Percentiles rank a stretch among this genome's conserved stretches.
phyloP scores from a whole-genome alignment of 345 rosid species.

The Eucalyptus lansdowneana region DNA sequence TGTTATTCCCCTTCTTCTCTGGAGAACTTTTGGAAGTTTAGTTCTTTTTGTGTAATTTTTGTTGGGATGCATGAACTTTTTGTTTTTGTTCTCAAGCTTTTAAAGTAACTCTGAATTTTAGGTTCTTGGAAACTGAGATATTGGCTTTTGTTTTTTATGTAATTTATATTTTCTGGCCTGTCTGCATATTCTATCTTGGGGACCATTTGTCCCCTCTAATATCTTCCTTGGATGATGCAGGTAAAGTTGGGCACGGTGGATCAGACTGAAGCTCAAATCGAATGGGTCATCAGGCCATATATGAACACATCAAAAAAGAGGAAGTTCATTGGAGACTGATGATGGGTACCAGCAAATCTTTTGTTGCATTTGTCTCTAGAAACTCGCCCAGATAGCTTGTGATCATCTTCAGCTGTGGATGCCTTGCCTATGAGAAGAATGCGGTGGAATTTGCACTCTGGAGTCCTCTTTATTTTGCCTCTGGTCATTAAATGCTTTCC shows the following conservation, averaged over 20 bases:
- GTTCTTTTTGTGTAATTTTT: background rate
- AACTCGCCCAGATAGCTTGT: background rate
- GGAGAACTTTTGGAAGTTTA: background rate
- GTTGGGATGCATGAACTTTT: background rate
- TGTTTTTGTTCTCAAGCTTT: background rate
- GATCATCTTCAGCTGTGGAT: background rate
- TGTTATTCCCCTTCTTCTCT: background rate
- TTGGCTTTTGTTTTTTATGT: background rate
- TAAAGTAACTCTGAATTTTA: background rate
- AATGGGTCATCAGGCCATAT: conserved; percentile 78
- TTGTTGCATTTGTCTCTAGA: background rate
- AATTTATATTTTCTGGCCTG: background rate
- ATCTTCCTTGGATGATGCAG: conserved; percentile 15
- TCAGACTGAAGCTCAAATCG: conserved; percentile 71
- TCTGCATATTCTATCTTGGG: background rate
- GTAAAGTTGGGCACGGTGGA: conserved; percentile 75
- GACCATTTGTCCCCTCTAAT: background rate
- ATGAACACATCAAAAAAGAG: conserved; percentile 76
- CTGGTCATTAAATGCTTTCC: background rate
- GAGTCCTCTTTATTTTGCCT: background rate
- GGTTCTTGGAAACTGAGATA: background rate
- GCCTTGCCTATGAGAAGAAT: background rate
- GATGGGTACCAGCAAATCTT: background rate
- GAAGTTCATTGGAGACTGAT: conserved; percentile 59
- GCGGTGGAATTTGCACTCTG: background rate